Evolutionary conservation across 169 alveolate genomes (phyloP).

Genomic region (Prorocentrum cordatum): DNA sequence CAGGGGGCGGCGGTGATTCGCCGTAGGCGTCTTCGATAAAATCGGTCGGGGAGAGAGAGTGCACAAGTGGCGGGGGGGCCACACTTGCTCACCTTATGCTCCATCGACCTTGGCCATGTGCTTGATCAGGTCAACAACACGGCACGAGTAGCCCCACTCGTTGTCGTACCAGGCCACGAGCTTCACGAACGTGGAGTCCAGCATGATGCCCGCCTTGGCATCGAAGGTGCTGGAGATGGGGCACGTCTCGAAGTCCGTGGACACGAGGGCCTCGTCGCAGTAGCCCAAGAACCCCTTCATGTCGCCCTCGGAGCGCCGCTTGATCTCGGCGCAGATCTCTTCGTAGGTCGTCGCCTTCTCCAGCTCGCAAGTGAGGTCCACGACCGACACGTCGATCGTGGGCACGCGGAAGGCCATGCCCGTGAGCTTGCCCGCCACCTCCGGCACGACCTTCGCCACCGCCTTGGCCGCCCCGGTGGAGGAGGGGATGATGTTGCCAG

Average conservation of each 20-base stretch:
- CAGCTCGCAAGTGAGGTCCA: constrained; percentile 89
- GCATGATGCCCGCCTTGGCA: constrained; percentile 90
- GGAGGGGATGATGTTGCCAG: constrained; percentile 94
- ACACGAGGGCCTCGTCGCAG: constrained; percentile 8
- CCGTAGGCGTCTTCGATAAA: too few species aligned
- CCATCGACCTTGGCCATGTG: background rate
- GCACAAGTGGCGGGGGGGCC: too few species aligned
- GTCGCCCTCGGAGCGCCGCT: constrained; percentile 14
- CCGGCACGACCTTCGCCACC: constrained; percentile 98
- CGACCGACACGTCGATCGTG: constrained; percentile 92
- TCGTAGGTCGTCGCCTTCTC: constrained; percentile 74
- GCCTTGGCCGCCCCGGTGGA: constrained; percentile 99
- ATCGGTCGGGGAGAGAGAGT: too few species aligned
- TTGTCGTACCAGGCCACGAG: constrained; percentile 95
- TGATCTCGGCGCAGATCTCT: constrained; percentile 17
- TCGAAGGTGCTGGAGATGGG: constrained; percentile 80
- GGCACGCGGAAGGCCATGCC: constrained; percentile 98
- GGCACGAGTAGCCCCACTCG: constrained; percentile 92
- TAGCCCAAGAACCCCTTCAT: constrained; percentile 12
- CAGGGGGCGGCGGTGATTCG: too few species aligned
- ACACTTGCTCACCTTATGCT: too few species aligned
- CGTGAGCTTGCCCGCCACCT: constrained; percentile 94
- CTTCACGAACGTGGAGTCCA: constrained; percentile 89
- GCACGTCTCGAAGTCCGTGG: constrained; percentile 21
- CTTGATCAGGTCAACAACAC: background rate